Evolutionary conservation across 495 filamentous ascomycete genomes (phyloP).

Genomic region (Cryomyces minteri): DNA sequence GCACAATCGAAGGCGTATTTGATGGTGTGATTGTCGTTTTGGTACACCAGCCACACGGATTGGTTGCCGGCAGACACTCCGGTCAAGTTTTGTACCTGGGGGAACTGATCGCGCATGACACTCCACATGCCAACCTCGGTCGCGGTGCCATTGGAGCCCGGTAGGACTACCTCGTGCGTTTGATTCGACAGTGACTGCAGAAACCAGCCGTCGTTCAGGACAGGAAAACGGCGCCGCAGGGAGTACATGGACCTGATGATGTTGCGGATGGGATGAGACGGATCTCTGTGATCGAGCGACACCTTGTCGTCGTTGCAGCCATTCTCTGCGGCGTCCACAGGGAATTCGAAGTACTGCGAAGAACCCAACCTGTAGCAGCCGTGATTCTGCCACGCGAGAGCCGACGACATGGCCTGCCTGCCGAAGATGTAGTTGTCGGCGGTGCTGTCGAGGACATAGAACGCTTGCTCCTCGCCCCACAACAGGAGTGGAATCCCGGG

Average conservation of each 20-base stretch:
- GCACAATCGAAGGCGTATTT: slow-evolving; percentile 42
- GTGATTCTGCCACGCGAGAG: slow-evolving; percentile 47
- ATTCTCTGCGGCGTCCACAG: slow-evolving; percentile 29
- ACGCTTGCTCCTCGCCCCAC: slow-evolving; percentile 54
- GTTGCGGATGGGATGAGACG: slow-evolving; percentile 44
- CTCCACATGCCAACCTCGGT: slow-evolving; percentile 54
- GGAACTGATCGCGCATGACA: slow-evolving; percentile 31
- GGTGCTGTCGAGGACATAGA: slow-evolving; percentile 46
- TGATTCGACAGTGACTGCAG: slow-evolving; percentile 41
- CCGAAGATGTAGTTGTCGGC: slow-evolving; percentile 53
- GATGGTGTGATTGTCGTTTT: slow-evolving; percentile 34
- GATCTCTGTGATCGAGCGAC: slow-evolving; percentile 47
- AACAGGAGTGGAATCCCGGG: slow-evolving; percentile 45
- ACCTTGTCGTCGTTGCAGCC: slow-evolving; percentile 39
- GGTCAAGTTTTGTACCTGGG: slow-evolving; percentile 32
- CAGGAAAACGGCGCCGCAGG: slow-evolving; percentile 35
- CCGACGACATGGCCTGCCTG: slow-evolving; percentile 43
- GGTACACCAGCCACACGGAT: slow-evolving; percentile 47
- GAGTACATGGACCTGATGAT: slow-evolving; percentile 48
- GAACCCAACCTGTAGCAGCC: slow-evolving; percentile 42
- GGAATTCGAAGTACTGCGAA: slow-evolving; percentile 39
- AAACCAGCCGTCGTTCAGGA: slow-evolving; percentile 43
- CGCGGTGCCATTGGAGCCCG: slow-evolving; percentile 31
- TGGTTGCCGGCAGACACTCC: slow-evolving; percentile 26
- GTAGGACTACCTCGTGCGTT: slow-evolving; percentile 29